phyloP scores from a whole-genome alignment of 108 stramenopile species.

The Cyclotella distinguenda region DNA sequence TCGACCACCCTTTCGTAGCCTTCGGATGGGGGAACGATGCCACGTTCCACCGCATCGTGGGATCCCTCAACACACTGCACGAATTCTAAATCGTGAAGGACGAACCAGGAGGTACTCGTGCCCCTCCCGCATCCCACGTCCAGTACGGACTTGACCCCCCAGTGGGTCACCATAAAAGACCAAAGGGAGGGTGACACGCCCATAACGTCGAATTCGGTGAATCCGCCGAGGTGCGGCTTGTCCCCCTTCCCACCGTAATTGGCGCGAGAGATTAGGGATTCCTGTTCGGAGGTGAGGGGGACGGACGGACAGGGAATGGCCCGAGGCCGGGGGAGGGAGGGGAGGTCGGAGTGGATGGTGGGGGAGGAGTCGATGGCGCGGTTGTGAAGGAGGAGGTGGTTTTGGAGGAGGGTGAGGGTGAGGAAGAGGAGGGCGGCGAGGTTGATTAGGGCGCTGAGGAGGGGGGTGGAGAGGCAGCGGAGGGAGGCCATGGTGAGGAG shows the following conservation, averaged over 20 bases:
- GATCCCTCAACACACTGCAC: slow-evolving; percentile 49
- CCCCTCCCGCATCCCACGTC: slow-evolving; percentile 84
- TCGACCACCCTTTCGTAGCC: slow-evolving; percentile 42
- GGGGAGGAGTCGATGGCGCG: not conserved
- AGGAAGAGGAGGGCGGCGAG: slow-evolving; percentile 21
- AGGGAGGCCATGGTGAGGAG: slow-evolving; percentile 15
- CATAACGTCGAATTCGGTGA: slow-evolving; percentile 58
- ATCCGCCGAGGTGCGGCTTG: slow-evolving; percentile 68
- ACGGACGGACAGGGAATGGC: not conserved
- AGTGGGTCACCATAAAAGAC: slow-evolving; percentile 46
- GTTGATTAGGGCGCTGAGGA: slow-evolving; percentile 24
- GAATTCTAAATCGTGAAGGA: slow-evolving; percentile 45
- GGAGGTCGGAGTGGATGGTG: not conserved
- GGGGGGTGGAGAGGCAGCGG: slow-evolving; percentile 11
- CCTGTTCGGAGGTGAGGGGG: slow-evolving; percentile 7
- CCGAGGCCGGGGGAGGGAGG: not conserved
- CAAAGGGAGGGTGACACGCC: slow-evolving; percentile 53
- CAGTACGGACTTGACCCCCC: slow-evolving; percentile 60
- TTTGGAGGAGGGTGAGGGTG: slow-evolving; percentile 16
- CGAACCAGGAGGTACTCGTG: slow-evolving; percentile 59
- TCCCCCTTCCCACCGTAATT: slow-evolving; percentile 70
- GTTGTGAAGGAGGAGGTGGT: slow-evolving; percentile 16
- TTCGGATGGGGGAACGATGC: slow-evolving; percentile 52
- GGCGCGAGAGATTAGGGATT: slow-evolving; percentile 16
- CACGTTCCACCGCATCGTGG: slow-evolving; percentile 65